Conservation (phyloP, 257 asterid species). For the Voacanga thouarsii region DNA sequence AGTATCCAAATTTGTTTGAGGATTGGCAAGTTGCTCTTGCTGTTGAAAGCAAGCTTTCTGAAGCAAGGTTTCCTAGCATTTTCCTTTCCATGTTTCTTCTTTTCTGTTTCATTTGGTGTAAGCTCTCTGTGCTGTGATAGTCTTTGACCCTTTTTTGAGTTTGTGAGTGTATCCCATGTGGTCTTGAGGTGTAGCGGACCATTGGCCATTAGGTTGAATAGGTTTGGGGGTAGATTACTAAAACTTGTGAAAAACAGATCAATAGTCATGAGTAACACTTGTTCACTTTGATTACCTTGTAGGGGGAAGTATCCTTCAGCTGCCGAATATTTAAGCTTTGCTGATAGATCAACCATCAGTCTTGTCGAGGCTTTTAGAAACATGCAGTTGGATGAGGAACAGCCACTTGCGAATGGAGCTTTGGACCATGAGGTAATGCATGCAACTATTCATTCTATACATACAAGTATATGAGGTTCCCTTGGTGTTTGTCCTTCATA, state of each 20-base stretch:
- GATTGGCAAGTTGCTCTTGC: slow-evolving; percentile 91
- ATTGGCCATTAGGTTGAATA: neutral
- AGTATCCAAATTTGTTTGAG: slow-evolving; percentile 83
- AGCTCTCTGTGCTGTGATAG: neutral
- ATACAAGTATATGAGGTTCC: neutral
- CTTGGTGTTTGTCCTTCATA: neutral
- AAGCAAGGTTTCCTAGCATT: slow-evolving; percentile 34
- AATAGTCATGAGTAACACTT: neutral
- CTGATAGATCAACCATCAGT: slow-evolving; percentile 65
- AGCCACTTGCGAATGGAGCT: slow-evolving; percentile 77
- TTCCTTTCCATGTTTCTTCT: slow-evolving; percentile 1
- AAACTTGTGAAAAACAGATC: neutral
- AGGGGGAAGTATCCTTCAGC: slow-evolving; percentile 77
- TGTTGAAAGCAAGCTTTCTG: slow-evolving; percentile 66
- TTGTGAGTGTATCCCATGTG: neutral
- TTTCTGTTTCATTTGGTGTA: neutral
- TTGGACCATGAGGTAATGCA: slow-evolving; percentile 62
- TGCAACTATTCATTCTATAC: neutral
- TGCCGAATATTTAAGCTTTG: slow-evolving; percentile 55
- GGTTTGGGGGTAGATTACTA: neutral
- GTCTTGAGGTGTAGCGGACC: neutral
- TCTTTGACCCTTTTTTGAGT: neutral
- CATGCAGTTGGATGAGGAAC: slow-evolving; percentile 70
- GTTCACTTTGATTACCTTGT: slow-evolving; percentile 18
- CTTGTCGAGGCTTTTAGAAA: slow-evolving; percentile 72